Conservation (phyloP, 2,329 filamentous ascomycete genomes). For the Lecanicillium sp. region DNA sequence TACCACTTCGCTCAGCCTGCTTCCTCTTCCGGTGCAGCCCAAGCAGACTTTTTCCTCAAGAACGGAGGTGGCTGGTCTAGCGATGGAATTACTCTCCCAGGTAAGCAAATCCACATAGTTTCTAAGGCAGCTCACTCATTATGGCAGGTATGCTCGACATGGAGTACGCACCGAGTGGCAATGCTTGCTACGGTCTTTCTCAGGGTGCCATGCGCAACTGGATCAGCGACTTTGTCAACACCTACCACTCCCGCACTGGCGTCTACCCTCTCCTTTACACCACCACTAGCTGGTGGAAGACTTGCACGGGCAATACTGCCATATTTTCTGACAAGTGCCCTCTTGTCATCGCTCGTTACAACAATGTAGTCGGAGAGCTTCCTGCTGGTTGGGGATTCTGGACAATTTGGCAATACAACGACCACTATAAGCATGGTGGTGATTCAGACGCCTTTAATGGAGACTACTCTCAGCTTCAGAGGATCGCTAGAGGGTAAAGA, state of each 20-base stretch:
- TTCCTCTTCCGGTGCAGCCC: constrained; percentile 31
- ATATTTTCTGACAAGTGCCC: constrained; percentile 36
- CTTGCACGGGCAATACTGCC: constrained; percentile 40
- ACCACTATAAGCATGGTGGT: constrained; percentile 40
- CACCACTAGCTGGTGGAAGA: constrained; percentile 42
- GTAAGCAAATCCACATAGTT: no score
- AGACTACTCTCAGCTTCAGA: constrained; percentile 5
- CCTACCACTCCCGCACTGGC: constrained; percentile 35
- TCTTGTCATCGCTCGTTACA: constrained; percentile 37
- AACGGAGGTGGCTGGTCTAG: constrained; percentile 45
- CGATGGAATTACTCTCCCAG: constrained; percentile 46
- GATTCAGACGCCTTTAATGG: constrained; percentile 47
- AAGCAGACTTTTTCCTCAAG: constrained; percentile 42
- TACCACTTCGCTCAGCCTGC: constrained; percentile 47
- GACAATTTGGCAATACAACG: constrained; percentile 47
- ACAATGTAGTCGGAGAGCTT: constrained; percentile 28
- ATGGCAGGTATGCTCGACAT: constrained; percentile 42
- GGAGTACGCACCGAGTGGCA: constrained; percentile 31
- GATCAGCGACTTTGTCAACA: constrained; percentile 42
- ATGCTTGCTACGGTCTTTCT: constrained; percentile 36
- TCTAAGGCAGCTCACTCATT: no score
- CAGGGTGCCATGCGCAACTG: constrained; percentile 35
- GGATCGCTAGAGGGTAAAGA: not conserved
- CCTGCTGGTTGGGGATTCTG: constrained; percentile 42
- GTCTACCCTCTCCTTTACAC: constrained; percentile 45